Conservation (phyloP, 2,329 filamentous ascomycete genomes). For the Colletotrichum scovillei region DNA sequence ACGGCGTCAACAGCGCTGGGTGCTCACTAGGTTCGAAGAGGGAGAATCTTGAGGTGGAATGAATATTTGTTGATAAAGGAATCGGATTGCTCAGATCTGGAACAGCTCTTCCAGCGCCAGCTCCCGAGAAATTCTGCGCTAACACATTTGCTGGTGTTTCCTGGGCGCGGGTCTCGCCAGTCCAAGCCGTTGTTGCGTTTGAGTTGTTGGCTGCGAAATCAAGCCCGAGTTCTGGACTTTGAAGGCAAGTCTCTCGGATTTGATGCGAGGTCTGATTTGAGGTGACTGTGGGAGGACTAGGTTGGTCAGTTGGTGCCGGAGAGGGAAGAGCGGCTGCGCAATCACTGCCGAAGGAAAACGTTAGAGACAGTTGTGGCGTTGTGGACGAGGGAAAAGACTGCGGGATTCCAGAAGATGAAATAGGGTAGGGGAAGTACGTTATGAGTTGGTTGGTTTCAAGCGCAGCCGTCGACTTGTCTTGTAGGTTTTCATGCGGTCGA, state of each 20-base stretch:
- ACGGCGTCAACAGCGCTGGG: background rate
- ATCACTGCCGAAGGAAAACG: slow-evolving; percentile 7
- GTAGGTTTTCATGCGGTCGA: background rate
- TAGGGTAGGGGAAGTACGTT: slow-evolving; percentile 8
- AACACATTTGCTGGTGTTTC: background rate
- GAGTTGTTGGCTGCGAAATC: background rate
- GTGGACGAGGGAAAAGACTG: background rate
- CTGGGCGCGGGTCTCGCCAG: background rate
- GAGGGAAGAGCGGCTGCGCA: slow-evolving; percentile 63
- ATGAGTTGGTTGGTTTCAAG: slow-evolving; percentile 4
- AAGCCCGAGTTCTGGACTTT: background rate
- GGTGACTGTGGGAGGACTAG: slow-evolving; percentile 56
- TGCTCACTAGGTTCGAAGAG: background rate
- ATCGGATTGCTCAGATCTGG: background rate
- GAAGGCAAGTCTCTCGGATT: slow-evolving; percentile 47
- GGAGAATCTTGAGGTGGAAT: background rate
- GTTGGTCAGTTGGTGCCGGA: slow-evolving; percentile 72
- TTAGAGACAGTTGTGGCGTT: background rate
- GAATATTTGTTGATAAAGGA: background rate
- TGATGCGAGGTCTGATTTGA: slow-evolving; percentile 37
- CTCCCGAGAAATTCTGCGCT: background rate
- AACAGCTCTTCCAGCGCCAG: background rate
- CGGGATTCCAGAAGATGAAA: background rate
- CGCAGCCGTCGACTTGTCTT: background rate
- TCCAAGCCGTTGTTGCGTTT: background rate